A percentile compares a stretch with the other conserved stretches of the same genome.
These are phyloP conservation scores for Kluyveromyces sp. DNA, from an alignment of 1,139 yeast genomes.

Conservation along the genomic window DNA sequence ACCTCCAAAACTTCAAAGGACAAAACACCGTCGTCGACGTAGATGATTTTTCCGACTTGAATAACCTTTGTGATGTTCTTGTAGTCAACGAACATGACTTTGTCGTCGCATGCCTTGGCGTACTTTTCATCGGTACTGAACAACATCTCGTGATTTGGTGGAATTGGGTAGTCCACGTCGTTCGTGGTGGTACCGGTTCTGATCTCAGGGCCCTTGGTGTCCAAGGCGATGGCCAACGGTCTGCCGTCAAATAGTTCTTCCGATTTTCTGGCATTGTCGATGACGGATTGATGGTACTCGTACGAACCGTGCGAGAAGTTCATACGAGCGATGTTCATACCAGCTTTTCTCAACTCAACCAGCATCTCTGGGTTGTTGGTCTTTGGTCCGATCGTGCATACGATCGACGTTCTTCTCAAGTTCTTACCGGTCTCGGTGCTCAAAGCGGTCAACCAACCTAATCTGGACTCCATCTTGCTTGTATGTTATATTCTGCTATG, in stretches of 20 bases:
- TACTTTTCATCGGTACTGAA: conserved; percentile 87
- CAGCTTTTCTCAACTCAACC: conserved; percentile 89
- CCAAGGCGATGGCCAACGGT: conserved; percentile 96
- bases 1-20: conserved; percentile 88
- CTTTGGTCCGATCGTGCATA: conserved; percentile 97
- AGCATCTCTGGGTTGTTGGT: conserved; percentile 84
- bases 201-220: conserved; percentile 99
- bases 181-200: conserved; percentile 92
- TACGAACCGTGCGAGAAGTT: conserved; percentile 97
- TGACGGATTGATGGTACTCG: conserved; percentile 93
- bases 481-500: neutral
- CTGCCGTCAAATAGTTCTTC: conserved; percentile 88
- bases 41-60: conserved; percentile 78
- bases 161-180: conserved; percentile 73
- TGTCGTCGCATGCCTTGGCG: conserved; percentile 64
- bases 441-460: conserved; percentile 79
- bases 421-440: conserved; percentile 75
- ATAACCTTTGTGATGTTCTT: conserved; percentile 94
- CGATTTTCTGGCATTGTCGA: conserved; percentile 93
- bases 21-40: conserved; percentile 95
- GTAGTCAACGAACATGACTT: conserved; percentile 85
- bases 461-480: conserved; percentile 30
- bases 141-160: conserved; percentile 81
- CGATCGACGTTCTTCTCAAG: conserved; percentile 91
- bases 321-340: conserved; percentile 96